Evolutionary conservation across 2,329 filamentous ascomycete genomes (phyloP).

Genomic region (Claviceps sp.): DNA sequence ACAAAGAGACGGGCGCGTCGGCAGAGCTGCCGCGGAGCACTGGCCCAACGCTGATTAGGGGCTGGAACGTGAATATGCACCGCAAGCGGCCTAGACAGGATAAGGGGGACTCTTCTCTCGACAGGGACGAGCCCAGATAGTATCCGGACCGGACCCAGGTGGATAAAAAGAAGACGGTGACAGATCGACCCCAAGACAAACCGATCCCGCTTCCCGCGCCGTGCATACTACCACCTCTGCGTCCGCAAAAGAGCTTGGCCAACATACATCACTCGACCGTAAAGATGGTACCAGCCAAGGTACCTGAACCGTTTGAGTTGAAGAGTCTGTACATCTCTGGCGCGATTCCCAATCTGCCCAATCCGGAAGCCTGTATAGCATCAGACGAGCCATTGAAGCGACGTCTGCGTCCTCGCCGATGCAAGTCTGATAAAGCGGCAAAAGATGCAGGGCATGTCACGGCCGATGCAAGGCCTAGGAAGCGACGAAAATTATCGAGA

Average conservation of each 20-base stretch:
- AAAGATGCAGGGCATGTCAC: not conserved
- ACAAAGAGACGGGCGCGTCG: slow-evolving; percentile 43
- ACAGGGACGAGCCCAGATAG: slow-evolving; percentile 27
- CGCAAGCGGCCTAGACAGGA: slow-evolving; percentile 24
- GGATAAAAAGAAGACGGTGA: slow-evolving; percentile 7
- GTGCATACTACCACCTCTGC: slow-evolving; percentile 4
- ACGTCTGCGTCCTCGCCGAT: slow-evolving; percentile 5
- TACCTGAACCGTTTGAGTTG: slow-evolving; percentile 4
- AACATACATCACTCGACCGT: slow-evolving; percentile 4
- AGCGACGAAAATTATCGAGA: not conserved
- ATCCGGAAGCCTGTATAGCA: slow-evolving; percentile 4
- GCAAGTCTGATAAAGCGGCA: not conserved
- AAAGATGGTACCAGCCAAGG: slow-evolving; percentile 8
- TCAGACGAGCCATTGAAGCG: slow-evolving; percentile 5
- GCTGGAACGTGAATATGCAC: slow-evolving; percentile 37
- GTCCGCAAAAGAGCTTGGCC: not conserved
- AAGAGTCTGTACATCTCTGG: slow-evolving; percentile 7
- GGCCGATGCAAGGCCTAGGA: not conserved
- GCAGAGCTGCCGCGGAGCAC: slow-evolving; percentile 39
- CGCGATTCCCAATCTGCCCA: slow-evolving; percentile 10
- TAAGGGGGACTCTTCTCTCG: slow-evolving; percentile 18
- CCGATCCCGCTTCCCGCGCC: slow-evolving; percentile 3
- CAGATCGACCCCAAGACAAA: not conserved
- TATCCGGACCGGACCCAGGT: slow-evolving; percentile 15
- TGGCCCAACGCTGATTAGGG: slow-evolving; percentile 42